These are phyloP conservation scores for Trichoderma endophyticum DNA, from an alignment of 2,329 filamentous ascomycete species.

Conservation along the genomic window DNA sequence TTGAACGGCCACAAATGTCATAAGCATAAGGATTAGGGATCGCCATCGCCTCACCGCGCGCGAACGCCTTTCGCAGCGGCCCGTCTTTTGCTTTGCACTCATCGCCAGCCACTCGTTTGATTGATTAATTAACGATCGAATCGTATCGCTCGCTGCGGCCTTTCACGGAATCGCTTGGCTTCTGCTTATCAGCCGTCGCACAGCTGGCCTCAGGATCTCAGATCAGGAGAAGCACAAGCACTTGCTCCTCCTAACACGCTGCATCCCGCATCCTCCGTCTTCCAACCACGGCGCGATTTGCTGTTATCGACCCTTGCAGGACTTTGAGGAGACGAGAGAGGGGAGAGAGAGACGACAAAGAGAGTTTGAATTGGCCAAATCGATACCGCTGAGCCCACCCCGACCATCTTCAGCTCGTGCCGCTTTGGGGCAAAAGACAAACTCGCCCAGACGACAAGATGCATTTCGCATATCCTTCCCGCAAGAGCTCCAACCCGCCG, in stretches of 20 bases:
- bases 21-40: conserved; percentile 18
- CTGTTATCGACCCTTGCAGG: neutral
- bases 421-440: neutral
- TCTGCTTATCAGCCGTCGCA: conserved; percentile 12
- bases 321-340: neutral
- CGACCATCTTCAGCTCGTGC: neutral
- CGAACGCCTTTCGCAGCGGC: conserved; percentile 15
- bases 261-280: neutral
- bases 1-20: conserved; percentile 18
- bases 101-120: conserved; percentile 22
- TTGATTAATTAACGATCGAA: neutral
- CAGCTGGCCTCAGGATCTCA: neutral
- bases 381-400: neutral
- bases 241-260: neutral
- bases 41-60: conserved; percentile 19
- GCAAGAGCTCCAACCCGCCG: conserved; percentile 75
- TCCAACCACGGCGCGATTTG: neutral
- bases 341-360: neutral
- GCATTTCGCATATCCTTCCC: conserved; percentile 87
- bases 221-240: conserved; percentile 6
- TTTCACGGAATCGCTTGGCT: neutral
- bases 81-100: neutral
- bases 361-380: neutral
- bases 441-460: conserved; percentile 45
- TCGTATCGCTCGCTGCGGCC: neutral